A percentile compares a stretch with the other conserved stretches of the same genome.
Conservation (phyloP, 257 asterid genomes). For the Perilla frutescens region DNA sequence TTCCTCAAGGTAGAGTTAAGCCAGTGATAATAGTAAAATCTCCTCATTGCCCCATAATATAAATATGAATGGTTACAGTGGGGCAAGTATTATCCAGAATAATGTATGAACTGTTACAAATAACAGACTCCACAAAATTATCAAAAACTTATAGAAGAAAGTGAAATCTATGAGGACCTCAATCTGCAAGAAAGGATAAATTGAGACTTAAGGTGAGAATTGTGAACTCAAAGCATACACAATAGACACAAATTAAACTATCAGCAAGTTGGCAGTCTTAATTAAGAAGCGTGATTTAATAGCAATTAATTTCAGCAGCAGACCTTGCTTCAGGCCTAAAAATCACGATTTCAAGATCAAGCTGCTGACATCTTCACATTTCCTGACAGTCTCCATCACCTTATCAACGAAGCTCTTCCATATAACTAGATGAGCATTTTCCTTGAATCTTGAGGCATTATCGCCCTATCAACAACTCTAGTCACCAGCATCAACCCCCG, state of each 20-base stretch:
- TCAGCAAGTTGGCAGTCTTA: slow-evolving; percentile 24
- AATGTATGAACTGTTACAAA: not conserved
- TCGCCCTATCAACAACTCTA: slow-evolving; percentile 76
- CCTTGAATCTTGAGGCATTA: slow-evolving; percentile 63
- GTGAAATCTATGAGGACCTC: slow-evolving; percentile 1
- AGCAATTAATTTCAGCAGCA: slow-evolving; percentile 9
- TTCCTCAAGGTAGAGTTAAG: too few species aligned
- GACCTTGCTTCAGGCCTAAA: slow-evolving; percentile 68
- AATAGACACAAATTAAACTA: not conserved
- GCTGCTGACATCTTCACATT: slow-evolving; percentile 38
- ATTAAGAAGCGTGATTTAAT: slow-evolving; percentile 19
- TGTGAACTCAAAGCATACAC: too few species aligned
- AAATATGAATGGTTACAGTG: slow-evolving; percentile 25
- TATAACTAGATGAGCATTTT: slow-evolving; percentile 62
- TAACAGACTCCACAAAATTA: not conserved
- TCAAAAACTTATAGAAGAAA: not conserved
- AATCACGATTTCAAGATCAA: slow-evolving; percentile 52
- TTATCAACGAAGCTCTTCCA: too few species aligned
- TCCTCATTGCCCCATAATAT: too few species aligned
- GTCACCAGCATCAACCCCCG: slow-evolving; percentile 68
- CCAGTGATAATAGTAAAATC: too few species aligned
- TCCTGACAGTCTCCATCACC: too few species aligned
- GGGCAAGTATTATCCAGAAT: not conserved
- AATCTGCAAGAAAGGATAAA: slow-evolving; percentile 22
- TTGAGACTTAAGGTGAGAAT: slow-evolving; percentile 10